These are phyloP conservation scores for Zychaea mexicana DNA, from an alignment of 371 early-diverging fungal species.

Conservation along the genomic window DNA sequence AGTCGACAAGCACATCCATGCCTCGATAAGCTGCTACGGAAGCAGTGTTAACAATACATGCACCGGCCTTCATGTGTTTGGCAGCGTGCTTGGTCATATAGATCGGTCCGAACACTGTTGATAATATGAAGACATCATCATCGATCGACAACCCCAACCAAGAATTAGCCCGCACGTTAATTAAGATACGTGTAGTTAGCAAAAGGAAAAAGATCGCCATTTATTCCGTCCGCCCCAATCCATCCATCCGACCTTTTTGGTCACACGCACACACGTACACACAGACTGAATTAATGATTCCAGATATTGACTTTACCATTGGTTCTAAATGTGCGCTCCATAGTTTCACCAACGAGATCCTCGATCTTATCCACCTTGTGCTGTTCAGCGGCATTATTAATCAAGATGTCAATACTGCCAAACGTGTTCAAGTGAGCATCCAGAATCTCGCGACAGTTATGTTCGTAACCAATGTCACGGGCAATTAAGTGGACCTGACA, in stretches of 20 bases:
- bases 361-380: conserved; percentile 43
- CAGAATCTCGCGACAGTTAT: conserved; percentile 47
- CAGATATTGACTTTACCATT: conserved; percentile 43
- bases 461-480: conserved; percentile 48
- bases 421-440: conserved; percentile 41
- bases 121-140: too few species aligned
- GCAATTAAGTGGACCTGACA: conserved; percentile 49
- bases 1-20: conserved; percentile 57
- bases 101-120: conserved; percentile 63
- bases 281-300: too few species aligned
- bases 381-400: conserved; percentile 69
- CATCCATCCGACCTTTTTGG: too few species aligned
- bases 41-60: conserved; percentile 57
- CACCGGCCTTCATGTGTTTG: conserved; percentile 51
- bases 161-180: too few species aligned
- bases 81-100: conserved; percentile 57
- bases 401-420: conserved; percentile 60
- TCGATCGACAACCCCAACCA: too few species aligned
- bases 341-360: conserved; percentile 36
- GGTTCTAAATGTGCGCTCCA: conserved; percentile 53
- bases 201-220: neutral
- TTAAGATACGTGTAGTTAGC: too few species aligned
- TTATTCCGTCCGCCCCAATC: too few species aligned
- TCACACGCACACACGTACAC: too few species aligned
- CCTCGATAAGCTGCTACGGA: conserved; percentile 66